A percentile compares a stretch with the other conserved stretches of the same genome.
These are phyloP conservation scores for Tanacetum coccineum DNA, from an alignment of 129 eudicot species.

Conservation along the genomic window DNA sequence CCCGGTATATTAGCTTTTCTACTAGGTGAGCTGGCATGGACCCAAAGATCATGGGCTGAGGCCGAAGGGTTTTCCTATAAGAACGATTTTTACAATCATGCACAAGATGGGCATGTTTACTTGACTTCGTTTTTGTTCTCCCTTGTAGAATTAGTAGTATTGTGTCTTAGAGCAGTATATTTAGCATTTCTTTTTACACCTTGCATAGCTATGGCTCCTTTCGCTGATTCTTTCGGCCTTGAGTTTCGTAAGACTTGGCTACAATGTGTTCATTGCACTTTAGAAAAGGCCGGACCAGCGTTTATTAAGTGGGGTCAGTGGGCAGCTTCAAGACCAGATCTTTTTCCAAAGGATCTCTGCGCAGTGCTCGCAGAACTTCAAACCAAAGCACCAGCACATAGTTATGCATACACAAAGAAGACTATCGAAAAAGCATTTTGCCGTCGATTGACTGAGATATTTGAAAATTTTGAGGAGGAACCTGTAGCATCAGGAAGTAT, in stretches of 20 bases:
- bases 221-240: slow-evolving; percentile 66
- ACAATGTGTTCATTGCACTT: slow-evolving; percentile 53
- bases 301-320: slow-evolving; percentile 99
- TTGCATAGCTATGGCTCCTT: slow-evolving; percentile 88
- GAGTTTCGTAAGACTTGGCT: slow-evolving; percentile 79
- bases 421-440: slow-evolving; percentile 84
- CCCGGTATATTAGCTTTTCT: slow-evolving; percentile 81
- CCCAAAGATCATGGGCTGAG: slow-evolving; percentile 39
- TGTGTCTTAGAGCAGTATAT: slow-evolving; percentile 73
- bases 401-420: slow-evolving; percentile 66
- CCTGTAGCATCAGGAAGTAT: slow-evolving; percentile 96
- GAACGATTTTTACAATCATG: slow-evolving; percentile 61
- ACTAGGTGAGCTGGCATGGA: slow-evolving; percentile 55
- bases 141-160: slow-evolving; percentile 52
- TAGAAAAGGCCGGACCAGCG: slow-evolving; percentile 92
- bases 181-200: slow-evolving; percentile 68
- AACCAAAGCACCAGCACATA: slow-evolving; percentile 80
- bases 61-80: slow-evolving; percentile 53
- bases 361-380: slow-evolving; percentile 74
- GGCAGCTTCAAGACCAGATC: slow-evolving; percentile 98
- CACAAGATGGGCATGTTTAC: slow-evolving; percentile 68
- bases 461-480: slow-evolving; percentile 81
- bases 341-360: slow-evolving; percentile 78
- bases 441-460: slow-evolving; percentile 68
- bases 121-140: slow-evolving; percentile 49